These are phyloP conservation scores for Tilletia caries DNA, from an alignment of 1,284 basidiomycete genomes.

Conservation along the genomic window DNA sequence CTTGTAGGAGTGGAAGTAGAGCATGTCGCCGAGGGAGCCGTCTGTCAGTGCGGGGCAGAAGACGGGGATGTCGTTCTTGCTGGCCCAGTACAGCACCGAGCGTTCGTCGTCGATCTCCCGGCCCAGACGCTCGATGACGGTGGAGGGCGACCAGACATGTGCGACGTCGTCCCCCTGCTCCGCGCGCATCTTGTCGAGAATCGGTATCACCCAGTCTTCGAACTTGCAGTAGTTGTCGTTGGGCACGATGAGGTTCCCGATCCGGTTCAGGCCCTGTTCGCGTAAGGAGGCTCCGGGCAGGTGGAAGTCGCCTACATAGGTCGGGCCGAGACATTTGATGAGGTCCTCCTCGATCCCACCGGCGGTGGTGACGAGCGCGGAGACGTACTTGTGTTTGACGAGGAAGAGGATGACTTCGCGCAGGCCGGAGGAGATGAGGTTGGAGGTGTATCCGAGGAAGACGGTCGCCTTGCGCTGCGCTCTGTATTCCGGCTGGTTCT, in stretches of 20 bases:
- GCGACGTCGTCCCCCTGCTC: constrained; percentile 73
- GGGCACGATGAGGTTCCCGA: constrained; percentile 95
- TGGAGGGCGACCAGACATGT: constrained; percentile 80
- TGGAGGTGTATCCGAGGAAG: constrained; percentile 97
- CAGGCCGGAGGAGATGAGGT: constrained; percentile 94
- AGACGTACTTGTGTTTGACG: constrained; percentile 87
- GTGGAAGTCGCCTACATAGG: constrained; percentile 82
- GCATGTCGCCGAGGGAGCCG: constrained; percentile 97
- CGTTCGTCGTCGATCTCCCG: constrained; percentile 96
- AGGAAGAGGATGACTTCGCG: constrained; percentile 89
- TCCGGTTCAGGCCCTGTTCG: constrained; percentile 83
- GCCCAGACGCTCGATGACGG: constrained; percentile 83
- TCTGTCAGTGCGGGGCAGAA: constrained; percentile 98
- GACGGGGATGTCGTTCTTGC: constrained; percentile 90
- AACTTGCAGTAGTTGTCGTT: constrained; percentile 99
- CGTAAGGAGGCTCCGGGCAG: constrained; percentile 85
- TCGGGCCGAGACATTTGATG: constrained; percentile 95
- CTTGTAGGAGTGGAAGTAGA: constrained; percentile 87
- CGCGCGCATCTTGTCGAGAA: constrained; percentile 82
- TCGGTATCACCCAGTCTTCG: constrained; percentile 96
- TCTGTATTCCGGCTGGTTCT: constrained; percentile 61
- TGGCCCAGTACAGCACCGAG: constrained; percentile 94
- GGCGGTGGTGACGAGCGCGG: constrained; percentile 90
- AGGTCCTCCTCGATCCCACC: constrained; percentile 99
- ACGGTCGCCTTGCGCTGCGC: constrained; percentile 73